Conservation (phyloP, 2,329 filamentous ascomycete species). For the Cytospora mali region DNA sequence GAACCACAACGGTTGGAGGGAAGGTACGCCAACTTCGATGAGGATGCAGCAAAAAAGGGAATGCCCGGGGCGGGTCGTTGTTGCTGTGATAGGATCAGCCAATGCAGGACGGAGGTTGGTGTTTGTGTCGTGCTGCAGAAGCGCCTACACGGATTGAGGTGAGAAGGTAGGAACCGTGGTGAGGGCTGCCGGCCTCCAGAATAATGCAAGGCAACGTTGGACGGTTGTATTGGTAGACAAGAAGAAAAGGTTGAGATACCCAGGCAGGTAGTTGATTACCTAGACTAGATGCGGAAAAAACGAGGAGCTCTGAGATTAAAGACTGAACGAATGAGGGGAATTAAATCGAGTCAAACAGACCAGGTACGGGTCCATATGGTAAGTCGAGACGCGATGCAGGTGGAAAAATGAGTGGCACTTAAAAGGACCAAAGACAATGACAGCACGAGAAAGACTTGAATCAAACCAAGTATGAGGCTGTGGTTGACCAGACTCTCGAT, state of each 20-base stretch:
- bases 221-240: neutral
- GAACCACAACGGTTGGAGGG: conserved; percentile 7
- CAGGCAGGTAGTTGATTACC: neutral
- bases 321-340: neutral
- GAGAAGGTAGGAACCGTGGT: conserved; percentile 18
- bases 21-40: neutral
- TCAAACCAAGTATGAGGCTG: neutral
- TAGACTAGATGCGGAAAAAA: neutral
- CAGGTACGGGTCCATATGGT: conserved; percentile 6
- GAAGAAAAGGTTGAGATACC: conserved; percentile 7
- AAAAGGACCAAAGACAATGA: conserved; percentile 15
- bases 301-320: conserved; percentile 5
- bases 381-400: conserved; percentile 4
- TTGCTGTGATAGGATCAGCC: conserved; percentile 19
- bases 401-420: conserved; percentile 22
- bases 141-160: conserved; percentile 10
- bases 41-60: conserved; percentile 5
- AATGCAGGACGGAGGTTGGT: conserved; percentile 20
- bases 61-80: conserved; percentile 15
- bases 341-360: conserved; percentile 8
- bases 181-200: conserved; percentile 3
- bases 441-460: neutral
- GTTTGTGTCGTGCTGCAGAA: conserved; percentile 11
- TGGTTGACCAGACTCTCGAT: neutral
- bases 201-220: conserved; percentile 22